phyloP scores from a whole-genome alignment of 2,329 filamentous ascomycete genomes.

The Exophiala oligosperma region DNA sequence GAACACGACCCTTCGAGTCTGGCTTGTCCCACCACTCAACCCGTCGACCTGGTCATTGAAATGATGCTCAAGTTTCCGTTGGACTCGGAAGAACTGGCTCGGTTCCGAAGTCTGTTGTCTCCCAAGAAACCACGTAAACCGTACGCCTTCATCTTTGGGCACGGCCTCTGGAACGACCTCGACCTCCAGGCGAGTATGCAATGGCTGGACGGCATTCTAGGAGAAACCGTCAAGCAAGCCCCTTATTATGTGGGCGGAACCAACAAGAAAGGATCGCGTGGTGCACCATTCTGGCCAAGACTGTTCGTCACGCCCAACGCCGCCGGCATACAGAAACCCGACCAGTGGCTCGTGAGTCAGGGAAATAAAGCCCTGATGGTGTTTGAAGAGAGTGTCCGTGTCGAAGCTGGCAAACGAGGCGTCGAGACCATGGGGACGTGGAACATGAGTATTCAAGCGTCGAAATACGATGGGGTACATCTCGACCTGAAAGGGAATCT shows the following conservation, averaged over 20 bases:
- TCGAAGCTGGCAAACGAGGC: constrained; percentile 37
- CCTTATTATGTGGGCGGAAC: constrained; percentile 16
- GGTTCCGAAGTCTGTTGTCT: constrained; percentile 40
- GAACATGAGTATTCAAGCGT: constrained; percentile 54
- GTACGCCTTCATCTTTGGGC: constrained; percentile 48
- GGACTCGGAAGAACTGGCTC: constrained; percentile 40
- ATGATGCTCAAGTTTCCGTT: constrained; percentile 48
- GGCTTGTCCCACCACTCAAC: constrained; percentile 36
- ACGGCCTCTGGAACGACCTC: constrained; percentile 51
- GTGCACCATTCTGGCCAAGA: constrained; percentile 27
- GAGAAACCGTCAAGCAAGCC: constrained; percentile 80
- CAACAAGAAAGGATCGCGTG: background rate
- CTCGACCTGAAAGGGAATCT: constrained; percentile 51
- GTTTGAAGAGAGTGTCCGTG: constrained; percentile 45
- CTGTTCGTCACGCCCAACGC: constrained; percentile 49
- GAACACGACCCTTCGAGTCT: constrained; percentile 45
- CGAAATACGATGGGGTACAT: constrained; percentile 51
- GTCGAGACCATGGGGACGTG: constrained; percentile 51
- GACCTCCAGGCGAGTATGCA: constrained; percentile 42
- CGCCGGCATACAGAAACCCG: constrained; percentile 47
- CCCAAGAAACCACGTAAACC: constrained; percentile 33
- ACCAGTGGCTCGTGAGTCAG: constrained; percentile 48
- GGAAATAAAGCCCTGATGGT: constrained; percentile 50
- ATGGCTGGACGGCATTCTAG: constrained; percentile 74
- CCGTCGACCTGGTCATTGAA: constrained; percentile 45